Evolutionary conservation across 345 rosid genomes (phyloP).

Genomic region (Cardamine resedifolia): DNA sequence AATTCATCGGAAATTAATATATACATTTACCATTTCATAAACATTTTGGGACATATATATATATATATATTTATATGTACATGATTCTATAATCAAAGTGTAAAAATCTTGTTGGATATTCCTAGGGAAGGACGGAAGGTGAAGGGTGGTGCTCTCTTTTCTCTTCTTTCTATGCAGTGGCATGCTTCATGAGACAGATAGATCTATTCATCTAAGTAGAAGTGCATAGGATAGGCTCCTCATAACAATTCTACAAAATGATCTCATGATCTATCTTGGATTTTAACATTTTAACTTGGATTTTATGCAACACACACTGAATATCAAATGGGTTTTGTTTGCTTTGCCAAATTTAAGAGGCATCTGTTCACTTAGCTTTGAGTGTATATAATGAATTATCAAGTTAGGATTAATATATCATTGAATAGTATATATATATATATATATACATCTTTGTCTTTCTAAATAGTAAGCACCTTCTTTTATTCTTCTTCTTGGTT

Average conservation of each 20-base stretch:
- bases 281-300: conserved; percentile 9
- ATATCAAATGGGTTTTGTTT: conserved; percentile 1
- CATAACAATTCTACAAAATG: not conserved
- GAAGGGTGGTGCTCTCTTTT: conserved; percentile 31
- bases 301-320: too few relatives aligned
- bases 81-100: conserved; percentile 14
- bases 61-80: not conserved
- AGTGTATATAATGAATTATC: not conserved
- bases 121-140: conserved; percentile 32
- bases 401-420: conserved; percentile 6
- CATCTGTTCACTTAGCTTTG: conserved; percentile 6
- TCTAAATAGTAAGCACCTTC: conserved; percentile 12
- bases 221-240: conserved; percentile 15
- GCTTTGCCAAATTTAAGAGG: conserved; percentile 1
- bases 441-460: not conserved
- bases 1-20: not conserved
- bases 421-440: too few relatives aligned
- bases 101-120: conserved; percentile 26
- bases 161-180: conserved; percentile 31
- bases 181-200: conserved; percentile 32
- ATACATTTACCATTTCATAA: not conserved
- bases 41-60: not conserved
- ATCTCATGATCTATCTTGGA: conserved; percentile 1
- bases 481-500: conserved; percentile 15
- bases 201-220: conserved; percentile 16